Base-by-base conservation (phyloP, 31 red algal species). In the Odonthalia washingtoniensis region DNA sequence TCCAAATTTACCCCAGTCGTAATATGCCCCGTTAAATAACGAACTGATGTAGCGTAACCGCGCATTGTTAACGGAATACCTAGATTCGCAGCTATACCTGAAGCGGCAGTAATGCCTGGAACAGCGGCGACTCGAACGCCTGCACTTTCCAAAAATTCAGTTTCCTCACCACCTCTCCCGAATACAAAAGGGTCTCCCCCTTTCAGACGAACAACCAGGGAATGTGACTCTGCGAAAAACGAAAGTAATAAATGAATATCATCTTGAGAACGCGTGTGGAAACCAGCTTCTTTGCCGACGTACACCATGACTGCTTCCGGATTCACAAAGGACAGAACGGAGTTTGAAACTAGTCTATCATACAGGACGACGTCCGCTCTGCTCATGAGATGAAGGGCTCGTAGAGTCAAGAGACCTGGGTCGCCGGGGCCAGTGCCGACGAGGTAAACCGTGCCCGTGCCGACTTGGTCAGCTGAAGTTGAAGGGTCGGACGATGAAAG, bases 381-480 rank as follows among this genome's bases (percentile, higher is more conserved):
- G 4, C 18, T 63, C 85, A 99, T 82, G 27, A 93, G 77, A 5
- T 68, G 65, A 53, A 92, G 41, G 16, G 95, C 92, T 27, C 66
- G 35, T 0, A 92, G 65, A 36, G 97, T 97, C 31, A 99, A 84
- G 21, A 96, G 74, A 17, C 49, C 57, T 17, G 90, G 82, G 40
- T 90, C 95, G 40, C 95, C 97, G 1, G 97, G 97, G 1, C 97
- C 97, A 6, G 97, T 88, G n/a, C 97, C 97, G 24, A 99, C 95
- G 36, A 99, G 86, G 46, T 97, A 76, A n/a, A 93, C 90, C 0
- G 26, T 72, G 31, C 66, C 52, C n/a, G n/a, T n/a, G n/a, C n/a
- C n/a, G n/a, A n/a, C n/a, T n/a, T n/a, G n/a, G n/a, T n/a, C n/a
- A n/a, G n/a, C n/a, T n/a, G n/a, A n/a, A n/a, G n/a, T n/a, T n/a